phyloP scores from a whole-genome alignment of 257 asterid species.

The Capsicum pubescens region DNA sequence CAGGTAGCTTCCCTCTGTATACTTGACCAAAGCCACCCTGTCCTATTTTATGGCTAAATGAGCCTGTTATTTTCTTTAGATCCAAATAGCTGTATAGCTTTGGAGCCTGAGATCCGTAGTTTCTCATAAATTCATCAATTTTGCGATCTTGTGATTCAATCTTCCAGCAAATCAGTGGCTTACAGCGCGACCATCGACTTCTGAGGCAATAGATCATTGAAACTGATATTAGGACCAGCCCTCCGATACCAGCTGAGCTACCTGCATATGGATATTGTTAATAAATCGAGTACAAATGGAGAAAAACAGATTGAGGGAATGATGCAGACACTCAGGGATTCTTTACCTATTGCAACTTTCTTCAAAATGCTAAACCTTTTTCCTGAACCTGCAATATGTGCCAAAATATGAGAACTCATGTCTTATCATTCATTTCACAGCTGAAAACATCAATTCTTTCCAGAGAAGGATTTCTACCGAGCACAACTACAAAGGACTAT shows the following conservation, averaged over 20 bases:
- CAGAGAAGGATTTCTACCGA: neutral
- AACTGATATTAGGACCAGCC: slow-evolving; percentile 26
- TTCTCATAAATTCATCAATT: slow-evolving; percentile 48
- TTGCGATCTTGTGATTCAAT: slow-evolving; percentile 28
- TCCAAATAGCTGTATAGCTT: slow-evolving; percentile 48
- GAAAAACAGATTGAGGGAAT: slow-evolving; percentile 26
- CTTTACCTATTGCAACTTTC: neutral
- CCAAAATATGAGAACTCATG: neutral
- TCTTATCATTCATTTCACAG: neutral
- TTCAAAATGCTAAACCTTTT: neutral
- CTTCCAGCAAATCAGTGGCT: slow-evolving; percentile 10
- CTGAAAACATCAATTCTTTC: neutral
- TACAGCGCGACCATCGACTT: slow-evolving; percentile 25
- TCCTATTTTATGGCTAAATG: slow-evolving; percentile 54
- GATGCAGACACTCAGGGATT: neutral
- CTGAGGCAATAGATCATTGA: slow-evolving; percentile 30
- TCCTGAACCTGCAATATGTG: neutral
- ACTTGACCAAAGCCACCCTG: slow-evolving; percentile 63
- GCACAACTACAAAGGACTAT: slow-evolving; percentile 17
- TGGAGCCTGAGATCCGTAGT: slow-evolving; percentile 55
- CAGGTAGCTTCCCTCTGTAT: slow-evolving; percentile 56
- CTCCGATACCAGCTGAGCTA: slow-evolving; percentile 21
- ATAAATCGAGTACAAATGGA: neutral
- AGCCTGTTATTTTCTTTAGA: slow-evolving; percentile 55
- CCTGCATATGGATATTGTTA: slow-evolving; percentile 45